Conservation (phyloP, 2,329 filamentous ascomycete species). For the Fusarium aywerte region DNA sequence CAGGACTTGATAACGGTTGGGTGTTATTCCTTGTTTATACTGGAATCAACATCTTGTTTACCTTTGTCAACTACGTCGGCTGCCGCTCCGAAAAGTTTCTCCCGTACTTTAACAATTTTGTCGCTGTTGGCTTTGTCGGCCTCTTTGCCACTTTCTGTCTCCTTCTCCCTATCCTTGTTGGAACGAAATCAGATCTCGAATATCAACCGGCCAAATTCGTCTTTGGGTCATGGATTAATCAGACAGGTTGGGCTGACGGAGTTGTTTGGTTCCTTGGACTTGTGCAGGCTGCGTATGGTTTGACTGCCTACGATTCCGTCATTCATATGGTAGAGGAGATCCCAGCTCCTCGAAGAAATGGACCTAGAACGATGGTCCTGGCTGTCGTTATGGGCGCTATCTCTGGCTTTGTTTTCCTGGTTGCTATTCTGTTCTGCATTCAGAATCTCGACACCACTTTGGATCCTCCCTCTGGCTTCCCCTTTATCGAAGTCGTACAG, state of each 20-base stretch:
- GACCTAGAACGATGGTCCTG: slow-evolving; percentile 62
- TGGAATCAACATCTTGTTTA: slow-evolving; percentile 60
- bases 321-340: slow-evolving; percentile 70
- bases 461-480: slow-evolving; percentile 53
- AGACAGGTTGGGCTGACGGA: slow-evolving; percentile 61
- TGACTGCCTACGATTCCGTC: slow-evolving; percentile 64
- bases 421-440: slow-evolving; percentile 62
- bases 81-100: slow-evolving; percentile 57
- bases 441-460: slow-evolving; percentile 57
- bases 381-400: slow-evolving; percentile 59
- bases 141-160: slow-evolving; percentile 64
- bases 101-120: slow-evolving; percentile 65
- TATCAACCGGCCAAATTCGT: slow-evolving; percentile 64
- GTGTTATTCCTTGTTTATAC: slow-evolving; percentile 66
- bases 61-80: slow-evolving; percentile 61
- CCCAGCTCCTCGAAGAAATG: slow-evolving; percentile 61
- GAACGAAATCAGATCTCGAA: slow-evolving; percentile 54
- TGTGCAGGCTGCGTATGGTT: slow-evolving; percentile 65
- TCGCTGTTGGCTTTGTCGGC: slow-evolving; percentile 62
- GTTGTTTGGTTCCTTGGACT: slow-evolving; percentile 67
- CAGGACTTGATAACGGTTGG: slow-evolving; percentile 58
- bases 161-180: slow-evolving; percentile 62
- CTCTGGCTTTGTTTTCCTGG: slow-evolving; percentile 62
- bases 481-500: slow-evolving; percentile 61
- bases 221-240: slow-evolving; percentile 60